A percentile compares a stretch with the other conserved stretches of the same genome.
These are phyloP conservation scores for Saccharomycopsis malanga DNA, from an alignment of 805 yeast genomes.

Conservation along the genomic window DNA sequence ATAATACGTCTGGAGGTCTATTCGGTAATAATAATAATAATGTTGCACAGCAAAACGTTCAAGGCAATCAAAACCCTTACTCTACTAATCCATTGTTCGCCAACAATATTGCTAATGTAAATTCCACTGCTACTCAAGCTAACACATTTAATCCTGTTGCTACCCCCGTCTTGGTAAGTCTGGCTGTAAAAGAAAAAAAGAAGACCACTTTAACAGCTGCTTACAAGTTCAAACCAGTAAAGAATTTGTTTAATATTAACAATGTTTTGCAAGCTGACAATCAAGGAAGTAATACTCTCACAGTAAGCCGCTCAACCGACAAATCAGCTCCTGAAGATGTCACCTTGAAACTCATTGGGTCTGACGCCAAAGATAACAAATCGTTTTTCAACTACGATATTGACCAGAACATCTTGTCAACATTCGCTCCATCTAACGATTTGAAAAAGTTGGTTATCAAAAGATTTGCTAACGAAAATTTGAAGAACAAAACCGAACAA, in stretches of 20 bases:
- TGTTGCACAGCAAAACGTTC: slow-evolving; percentile 17
- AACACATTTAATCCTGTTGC: slow-evolving; percentile 20
- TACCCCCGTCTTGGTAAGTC: slow-evolving; percentile 3
- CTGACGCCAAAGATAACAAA: slow-evolving; percentile 20
- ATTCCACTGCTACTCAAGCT: slow-evolving; percentile 29
- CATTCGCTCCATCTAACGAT: slow-evolving; percentile 12
- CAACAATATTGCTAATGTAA: slow-evolving; percentile 17
- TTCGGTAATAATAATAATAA: slow-evolving; percentile 27
- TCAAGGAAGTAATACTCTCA: slow-evolving; percentile 22
- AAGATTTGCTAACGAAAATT: slow-evolving; percentile 2
- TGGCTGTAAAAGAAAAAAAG: slow-evolving; percentile 12
- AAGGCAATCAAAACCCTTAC: slow-evolving; percentile 27
- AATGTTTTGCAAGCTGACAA: slow-evolving; percentile 1
- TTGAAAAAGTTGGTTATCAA: slow-evolving; percentile 18
- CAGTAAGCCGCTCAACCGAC: slow-evolving; percentile 30
- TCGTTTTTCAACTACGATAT: slow-evolving; percentile 22
- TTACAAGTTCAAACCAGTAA: slow-evolving; percentile 12
- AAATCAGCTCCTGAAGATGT: slow-evolving; percentile 18
- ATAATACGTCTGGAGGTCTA: slow-evolving; percentile 31
- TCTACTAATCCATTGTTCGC: slow-evolving; percentile 26
- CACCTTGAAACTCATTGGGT: slow-evolving; percentile 21
- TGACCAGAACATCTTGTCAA: slow-evolving; percentile 25
- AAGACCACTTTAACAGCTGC: slow-evolving; percentile 16
- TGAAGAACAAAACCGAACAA: neutral
- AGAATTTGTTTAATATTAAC: slow-evolving; percentile 10